Evolutionary conservation across 2,329 filamentous ascomycete genomes (phyloP).

Genomic region (Colletotrichum spaethianum): DNA sequence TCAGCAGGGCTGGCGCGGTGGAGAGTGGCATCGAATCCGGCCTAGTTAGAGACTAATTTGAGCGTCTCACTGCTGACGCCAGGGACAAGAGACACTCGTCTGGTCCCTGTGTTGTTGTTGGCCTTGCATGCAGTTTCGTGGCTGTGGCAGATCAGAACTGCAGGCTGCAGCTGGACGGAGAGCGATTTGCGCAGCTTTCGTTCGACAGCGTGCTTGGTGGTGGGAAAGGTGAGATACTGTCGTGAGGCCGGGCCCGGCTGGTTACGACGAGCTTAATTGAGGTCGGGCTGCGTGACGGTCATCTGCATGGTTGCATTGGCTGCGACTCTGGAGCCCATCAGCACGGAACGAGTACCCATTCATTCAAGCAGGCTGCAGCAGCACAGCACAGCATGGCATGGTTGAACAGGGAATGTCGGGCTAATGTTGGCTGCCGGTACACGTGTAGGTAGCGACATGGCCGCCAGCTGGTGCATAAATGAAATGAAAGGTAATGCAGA

Average conservation of each 20-base stretch:
- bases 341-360: constrained; percentile 34
- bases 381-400: not conserved
- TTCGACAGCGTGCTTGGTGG: not conserved
- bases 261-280: constrained; percentile 32
- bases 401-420: not conserved
- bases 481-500: not conserved
- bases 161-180: constrained; percentile 11
- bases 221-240: constrained; percentile 29
- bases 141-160: constrained; percentile 21
- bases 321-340: constrained; percentile 26
- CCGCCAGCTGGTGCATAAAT: not conserved
- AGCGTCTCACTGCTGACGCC: constrained; percentile 31
- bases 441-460: not conserved
- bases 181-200: not conserved
- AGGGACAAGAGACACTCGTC: constrained; percentile 29
- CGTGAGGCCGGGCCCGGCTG: constrained; percentile 7
- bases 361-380: constrained; percentile 2
- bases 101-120: constrained; percentile 20
- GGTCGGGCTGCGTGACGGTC: not conserved
- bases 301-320: constrained; percentile 21
- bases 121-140: constrained; percentile 23
- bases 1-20: constrained; percentile 34
- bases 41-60: constrained; percentile 36
- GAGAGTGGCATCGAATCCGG: constrained; percentile 9
- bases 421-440: not conserved